Conservation (phyloP, 768 basidiomycete species). For the Leccinum rimulosum region DNA sequence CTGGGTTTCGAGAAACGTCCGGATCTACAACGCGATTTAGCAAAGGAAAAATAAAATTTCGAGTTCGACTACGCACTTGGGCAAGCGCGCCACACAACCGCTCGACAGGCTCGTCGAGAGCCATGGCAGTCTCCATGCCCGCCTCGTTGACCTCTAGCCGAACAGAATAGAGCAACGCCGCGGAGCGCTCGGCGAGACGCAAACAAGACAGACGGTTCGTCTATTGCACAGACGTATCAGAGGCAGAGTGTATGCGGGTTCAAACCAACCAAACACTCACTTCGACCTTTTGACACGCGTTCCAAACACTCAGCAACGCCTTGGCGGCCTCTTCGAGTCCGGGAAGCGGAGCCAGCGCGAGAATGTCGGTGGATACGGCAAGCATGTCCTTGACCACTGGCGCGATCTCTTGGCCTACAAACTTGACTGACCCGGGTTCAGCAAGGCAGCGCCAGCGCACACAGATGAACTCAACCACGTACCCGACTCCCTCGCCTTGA, state of each 20-base stretch:
- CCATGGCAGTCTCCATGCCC: constrained; percentile 46
- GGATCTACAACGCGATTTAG: constrained; percentile 36
- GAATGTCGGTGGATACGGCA: constrained; percentile 32
- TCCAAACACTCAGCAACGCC: constrained; percentile 62
- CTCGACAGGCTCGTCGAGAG: constrained; percentile 49
- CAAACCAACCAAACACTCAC: constrained; percentile 37
- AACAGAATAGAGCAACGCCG: constrained; percentile 62
- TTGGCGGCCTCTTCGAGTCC: constrained; percentile 52
- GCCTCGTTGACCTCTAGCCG: constrained; percentile 61
- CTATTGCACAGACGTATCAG: constrained; percentile 32
- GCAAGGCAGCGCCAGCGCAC: background rate
- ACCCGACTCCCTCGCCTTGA: constrained; percentile 23
- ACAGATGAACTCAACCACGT: background rate
- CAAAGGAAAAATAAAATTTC: background rate
- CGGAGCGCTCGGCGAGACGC: constrained; percentile 71
- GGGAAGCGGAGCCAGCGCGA: constrained; percentile 53
- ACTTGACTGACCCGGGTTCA: constrained; percentile 23
- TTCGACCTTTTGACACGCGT: constrained; percentile 56
- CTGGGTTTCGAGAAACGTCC: constrained; percentile 55
- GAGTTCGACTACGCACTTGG: constrained; percentile 37
- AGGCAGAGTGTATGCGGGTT: background rate
- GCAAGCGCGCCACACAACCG: constrained; percentile 34
- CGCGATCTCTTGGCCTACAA: constrained; percentile 33
- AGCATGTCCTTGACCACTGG: constrained; percentile 39
- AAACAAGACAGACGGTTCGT: constrained; percentile 67